Conservation (phyloP, 805 yeast genomes). For the Lachancea lanzarotensis region DNA sequence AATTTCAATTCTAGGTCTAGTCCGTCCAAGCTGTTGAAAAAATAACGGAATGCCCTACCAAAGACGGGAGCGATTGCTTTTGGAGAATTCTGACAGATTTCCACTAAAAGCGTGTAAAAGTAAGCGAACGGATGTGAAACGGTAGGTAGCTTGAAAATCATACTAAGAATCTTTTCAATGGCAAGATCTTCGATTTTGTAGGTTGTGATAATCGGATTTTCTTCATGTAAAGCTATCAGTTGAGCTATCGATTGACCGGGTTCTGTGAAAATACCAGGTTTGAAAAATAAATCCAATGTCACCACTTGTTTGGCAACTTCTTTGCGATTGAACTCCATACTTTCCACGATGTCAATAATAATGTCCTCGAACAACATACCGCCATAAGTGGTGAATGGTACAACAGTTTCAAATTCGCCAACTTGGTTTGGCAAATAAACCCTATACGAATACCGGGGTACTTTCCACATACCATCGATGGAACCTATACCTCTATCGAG, state of each 20-base stretch:
- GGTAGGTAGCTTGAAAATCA: constrained; percentile 68
- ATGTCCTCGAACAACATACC: constrained; percentile 70
- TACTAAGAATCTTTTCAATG: constrained; percentile 70
- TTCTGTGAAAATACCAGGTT: constrained; percentile 54
- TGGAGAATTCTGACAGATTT: constrained; percentile 78
- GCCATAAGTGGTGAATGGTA: constrained; percentile 43
- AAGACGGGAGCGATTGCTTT: constrained; percentile 86
- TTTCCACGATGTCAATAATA: constrained; percentile 64
- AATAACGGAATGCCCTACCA: constrained; percentile 83
- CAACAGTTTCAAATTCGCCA: constrained; percentile 61
- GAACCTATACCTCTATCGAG: constrained; percentile 39
- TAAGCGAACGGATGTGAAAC: constrained; percentile 65
- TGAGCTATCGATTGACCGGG: constrained; percentile 77
- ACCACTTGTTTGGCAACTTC: constrained; percentile 82
- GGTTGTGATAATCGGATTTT: constrained; percentile 47
- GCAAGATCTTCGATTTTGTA: constrained; percentile 91
- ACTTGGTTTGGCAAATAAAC: constrained; percentile 46
- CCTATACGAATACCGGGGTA: constrained; percentile 55
- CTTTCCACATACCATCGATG: constrained; percentile 62
- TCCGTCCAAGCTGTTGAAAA: constrained; percentile 58
- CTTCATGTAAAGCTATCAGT: constrained; percentile 39
- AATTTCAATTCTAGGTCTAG: constrained; percentile 72
- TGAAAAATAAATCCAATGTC: constrained; percentile 65
- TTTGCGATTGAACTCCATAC: constrained; percentile 81
- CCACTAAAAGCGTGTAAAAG: constrained; percentile 77